Conservation (phyloP, 208 protist genomes). For the Acanthamoeba royreba region DNA sequence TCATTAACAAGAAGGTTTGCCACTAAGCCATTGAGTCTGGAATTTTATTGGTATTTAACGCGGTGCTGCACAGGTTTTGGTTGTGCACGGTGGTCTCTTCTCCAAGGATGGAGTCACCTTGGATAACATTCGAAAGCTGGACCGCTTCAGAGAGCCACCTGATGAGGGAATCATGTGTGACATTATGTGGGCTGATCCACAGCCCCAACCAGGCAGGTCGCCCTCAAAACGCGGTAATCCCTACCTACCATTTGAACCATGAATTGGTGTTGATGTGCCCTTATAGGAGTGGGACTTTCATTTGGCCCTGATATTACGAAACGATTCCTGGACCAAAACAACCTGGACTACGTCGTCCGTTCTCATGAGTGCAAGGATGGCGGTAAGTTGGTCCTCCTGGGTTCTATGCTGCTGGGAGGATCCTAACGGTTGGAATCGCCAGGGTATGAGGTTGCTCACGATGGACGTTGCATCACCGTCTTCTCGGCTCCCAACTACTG, state of each 20-base stretch:
- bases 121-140: slow-evolving; percentile 92
- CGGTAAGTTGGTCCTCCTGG: background rate
- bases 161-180: slow-evolving; percentile 94
- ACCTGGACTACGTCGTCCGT: slow-evolving; percentile 72
- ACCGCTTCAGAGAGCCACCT: slow-evolving; percentile 92
- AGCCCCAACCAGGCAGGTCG: slow-evolving; percentile 78
- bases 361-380: background rate
- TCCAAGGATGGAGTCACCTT: slow-evolving; percentile 93
- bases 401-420: background rate
- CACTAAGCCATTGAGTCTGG: background rate
- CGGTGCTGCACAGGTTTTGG: slow-evolving; percentile 79
- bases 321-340: slow-evolving; percentile 92
- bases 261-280: background rate
- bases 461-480: slow-evolving; percentile 91
- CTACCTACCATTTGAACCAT: background rate
- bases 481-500: slow-evolving; percentile 99
- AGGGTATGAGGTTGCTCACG: slow-evolving; percentile 93
- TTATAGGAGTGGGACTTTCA: slow-evolving; percentile 91
- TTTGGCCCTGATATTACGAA: slow-evolving; percentile 97
- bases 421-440: background rate
- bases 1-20: slow-evolving; percentile 85
- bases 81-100: slow-evolving; percentile 96
- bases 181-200: slow-evolving; percentile 95
- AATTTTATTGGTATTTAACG: background rate
- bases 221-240: slow-evolving; percentile 89